These are phyloP conservation scores for Metarhizium brunneum DNA, from an alignment of 2,329 filamentous ascomycete species.

Conservation along the genomic window DNA sequence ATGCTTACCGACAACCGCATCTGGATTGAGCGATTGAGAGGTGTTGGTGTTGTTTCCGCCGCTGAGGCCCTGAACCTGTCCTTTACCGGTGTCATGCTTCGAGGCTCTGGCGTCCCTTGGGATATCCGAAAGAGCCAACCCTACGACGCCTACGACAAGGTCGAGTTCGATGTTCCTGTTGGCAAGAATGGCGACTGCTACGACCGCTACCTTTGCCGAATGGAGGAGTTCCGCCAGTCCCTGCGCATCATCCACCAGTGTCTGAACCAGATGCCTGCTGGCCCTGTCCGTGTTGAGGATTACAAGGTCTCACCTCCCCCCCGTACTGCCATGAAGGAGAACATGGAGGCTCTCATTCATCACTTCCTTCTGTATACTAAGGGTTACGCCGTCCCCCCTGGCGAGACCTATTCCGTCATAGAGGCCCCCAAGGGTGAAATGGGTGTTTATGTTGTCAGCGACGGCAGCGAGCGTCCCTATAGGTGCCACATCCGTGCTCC, in stretches of 20 bases:
- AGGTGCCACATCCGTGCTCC: conserved; percentile 95
- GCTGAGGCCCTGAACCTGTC: conserved; percentile 94
- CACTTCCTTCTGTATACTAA: conserved; percentile 99
- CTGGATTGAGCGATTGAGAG: conserved; percentile 90
- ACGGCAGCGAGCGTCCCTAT: conserved; percentile 93
- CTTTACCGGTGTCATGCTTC: conserved; percentile 96
- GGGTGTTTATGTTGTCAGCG: conserved; percentile 93
- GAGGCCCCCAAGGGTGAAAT: conserved; percentile 99
- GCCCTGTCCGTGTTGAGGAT: conserved; percentile 91
- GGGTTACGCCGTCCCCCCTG: conserved; percentile 92
- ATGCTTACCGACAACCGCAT: conserved; percentile 98
- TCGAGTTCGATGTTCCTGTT: conserved; percentile 96
- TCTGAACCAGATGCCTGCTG: conserved; percentile 95
- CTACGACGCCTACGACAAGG: conserved; percentile 95
- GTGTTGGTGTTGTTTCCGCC: conserved; percentile 83
- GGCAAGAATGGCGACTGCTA: conserved; percentile 98
- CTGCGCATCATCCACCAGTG: conserved; percentile 98
- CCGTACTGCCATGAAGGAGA: conserved; percentile 99
- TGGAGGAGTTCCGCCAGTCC: conserved; percentile 99
- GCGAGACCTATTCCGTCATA: conserved; percentile 95
- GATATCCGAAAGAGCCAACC: conserved; percentile 95
- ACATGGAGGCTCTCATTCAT: conserved; percentile 99
- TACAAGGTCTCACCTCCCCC: conserved; percentile 97
- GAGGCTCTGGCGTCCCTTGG: conserved; percentile 91
- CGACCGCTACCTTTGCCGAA: conserved; percentile 96